Evolutionary conservation across 2,329 filamentous ascomycete genomes (phyloP).

Genomic region (Sporothrix pallida): DNA sequence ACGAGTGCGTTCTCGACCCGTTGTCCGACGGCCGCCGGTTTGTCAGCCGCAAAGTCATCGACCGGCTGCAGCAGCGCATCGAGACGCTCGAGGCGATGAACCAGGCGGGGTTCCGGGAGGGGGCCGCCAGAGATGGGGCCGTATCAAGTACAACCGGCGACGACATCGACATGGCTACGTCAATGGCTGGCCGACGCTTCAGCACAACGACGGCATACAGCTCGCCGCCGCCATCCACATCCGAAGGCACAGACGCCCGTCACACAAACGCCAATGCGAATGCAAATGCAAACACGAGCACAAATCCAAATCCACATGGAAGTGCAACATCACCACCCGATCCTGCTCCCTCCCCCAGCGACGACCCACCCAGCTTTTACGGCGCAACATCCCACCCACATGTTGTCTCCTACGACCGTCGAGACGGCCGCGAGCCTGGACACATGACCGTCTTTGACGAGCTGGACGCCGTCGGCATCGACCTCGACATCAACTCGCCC

Average conservation of each 20-base stretch:
- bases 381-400: conserved; percentile 32
- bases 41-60: conserved; percentile 28
- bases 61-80: conserved; percentile 31
- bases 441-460: conserved; percentile 18
- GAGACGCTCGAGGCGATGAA: conserved; percentile 29
- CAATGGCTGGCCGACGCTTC: background rate
- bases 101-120: background rate
- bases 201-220: background rate
- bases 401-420: conserved; percentile 4
- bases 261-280: too few relatives aligned
- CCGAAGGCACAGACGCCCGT: background rate
- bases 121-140: background rate
- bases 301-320: too few relatives aligned
- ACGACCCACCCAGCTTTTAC: conserved; percentile 28
- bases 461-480: conserved; percentile 26
- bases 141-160: background rate
- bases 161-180: background rate
- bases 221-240: conserved; percentile 7
- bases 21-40: conserved; percentile 31
- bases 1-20: conserved; percentile 30
- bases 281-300: too few relatives aligned
- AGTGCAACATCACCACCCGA: background rate
- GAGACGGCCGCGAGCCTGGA: background rate
- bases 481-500: conserved; percentile 29
- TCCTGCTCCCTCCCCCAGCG: background rate